Conservation (phyloP, 805 yeast species). For the Candida orba region DNA sequence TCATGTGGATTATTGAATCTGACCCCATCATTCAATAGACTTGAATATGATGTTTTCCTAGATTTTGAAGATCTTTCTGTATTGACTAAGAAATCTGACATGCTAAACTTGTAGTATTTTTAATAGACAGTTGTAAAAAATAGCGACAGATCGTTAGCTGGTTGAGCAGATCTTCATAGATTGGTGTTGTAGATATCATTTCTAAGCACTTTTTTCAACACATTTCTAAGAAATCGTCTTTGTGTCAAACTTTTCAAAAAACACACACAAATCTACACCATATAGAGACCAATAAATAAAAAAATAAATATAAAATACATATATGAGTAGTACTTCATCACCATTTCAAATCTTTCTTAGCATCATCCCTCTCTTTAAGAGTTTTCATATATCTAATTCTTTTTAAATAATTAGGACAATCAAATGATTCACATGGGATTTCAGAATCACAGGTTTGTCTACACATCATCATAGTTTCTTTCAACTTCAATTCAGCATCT, state of each 20-base stretch:
- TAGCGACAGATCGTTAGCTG: background rate
- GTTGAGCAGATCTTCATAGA: too few relatives aligned
- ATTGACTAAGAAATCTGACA: background rate
- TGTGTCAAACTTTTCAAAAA: background rate
- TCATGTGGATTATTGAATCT: slow-evolving; percentile 4
- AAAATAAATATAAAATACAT: too few relatives aligned
- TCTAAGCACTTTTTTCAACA: too few relatives aligned
- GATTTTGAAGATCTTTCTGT: slow-evolving; percentile 13
- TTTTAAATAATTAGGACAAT: slow-evolving; percentile 56
- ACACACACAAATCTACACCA: background rate
- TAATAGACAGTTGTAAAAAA: background rate
- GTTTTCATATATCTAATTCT: slow-evolving; percentile 36
- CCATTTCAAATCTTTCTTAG: slow-evolving; percentile 5
- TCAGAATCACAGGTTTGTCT: slow-evolving; percentile 30
- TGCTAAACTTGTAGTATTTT: too few relatives aligned
- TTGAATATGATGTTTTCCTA: slow-evolving; percentile 14
- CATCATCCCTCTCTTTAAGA: slow-evolving; percentile 16
- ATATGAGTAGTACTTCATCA: background rate
- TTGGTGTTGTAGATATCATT: too few relatives aligned
- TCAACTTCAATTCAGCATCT: slow-evolving; percentile 22
- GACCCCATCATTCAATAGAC: slow-evolving; percentile 5
- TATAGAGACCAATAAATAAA: background rate
- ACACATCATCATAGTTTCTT: slow-evolving; percentile 28
- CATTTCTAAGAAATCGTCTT: background rate
- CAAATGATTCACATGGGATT: slow-evolving; percentile 49